Base-by-base conservation (phyloP, 2,329 filamentous ascomycete genomes). In the Drechslerella coelobrocha region DNA sequence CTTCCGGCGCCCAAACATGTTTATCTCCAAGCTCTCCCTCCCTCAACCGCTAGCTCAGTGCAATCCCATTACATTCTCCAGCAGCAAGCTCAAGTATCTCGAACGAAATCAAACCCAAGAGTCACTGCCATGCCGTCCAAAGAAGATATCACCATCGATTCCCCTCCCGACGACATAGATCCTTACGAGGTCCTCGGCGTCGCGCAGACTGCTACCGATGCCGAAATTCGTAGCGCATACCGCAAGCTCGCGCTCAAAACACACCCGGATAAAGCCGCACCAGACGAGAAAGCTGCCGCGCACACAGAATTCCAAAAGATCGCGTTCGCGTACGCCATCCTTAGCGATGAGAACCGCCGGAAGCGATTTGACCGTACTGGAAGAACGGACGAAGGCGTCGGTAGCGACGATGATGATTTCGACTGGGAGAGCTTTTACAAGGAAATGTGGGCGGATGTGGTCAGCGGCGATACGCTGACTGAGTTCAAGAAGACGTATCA, bases 381-480 rank as follows among this genome's bases (percentile, higher is more conserved):
- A 60, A 94, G 89, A 61, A 97, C 92, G 0, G 86, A 90, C 9
- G 92, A 97, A 77, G 88, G 87, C 7, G 85, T 96, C 19, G 66
- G 51, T 9, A 55, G 61, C 29, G 66, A 71, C 45, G 84, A 85
- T 2, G 88, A 90, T 68, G 89, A 88, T 59, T 99, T 97, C 81
- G 86, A 91, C 82, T 99, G 94, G 94, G 83, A 85, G 59, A 88
- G 90, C 51, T 99, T 92, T 82, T 99, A 95, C 82, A 86, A 88
- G 60, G 87, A 89, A 73, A 92, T 96, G 76, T 96, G 88, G 78
- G 85, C 85, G 53, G 88, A 92, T 62, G 84, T 91, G 24, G 83
- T 99, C 54, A 92, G 86, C 17, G 81, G 83, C 2, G 87, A 90
- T 69, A 85, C 86, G 2, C 93, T 99, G 74, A 84, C 88, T 61